These are phyloP conservation scores for Fennellomyces sp. DNA, from an alignment of 371 early-diverging fungal genomes.

Conservation along the genomic window DNA sequence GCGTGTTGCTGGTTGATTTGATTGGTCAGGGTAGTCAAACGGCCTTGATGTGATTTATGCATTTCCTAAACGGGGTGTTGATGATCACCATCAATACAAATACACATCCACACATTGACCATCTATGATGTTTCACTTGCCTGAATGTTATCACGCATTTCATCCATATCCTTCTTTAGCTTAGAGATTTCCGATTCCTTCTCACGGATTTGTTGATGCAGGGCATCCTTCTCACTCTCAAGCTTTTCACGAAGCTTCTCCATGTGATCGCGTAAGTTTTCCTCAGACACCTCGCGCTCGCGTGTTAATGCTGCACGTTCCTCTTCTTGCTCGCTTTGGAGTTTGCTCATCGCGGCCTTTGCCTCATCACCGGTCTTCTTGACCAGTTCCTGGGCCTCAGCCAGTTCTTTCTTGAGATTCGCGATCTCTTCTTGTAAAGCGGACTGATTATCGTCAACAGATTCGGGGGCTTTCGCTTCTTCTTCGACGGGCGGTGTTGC, in stretches of 20 bases:
- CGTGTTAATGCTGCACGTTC: slow-evolving; percentile 12
- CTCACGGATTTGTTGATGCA: slow-evolving; percentile 13
- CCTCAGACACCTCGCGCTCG: slow-evolving; percentile 11
- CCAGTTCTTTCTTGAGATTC: neutral
- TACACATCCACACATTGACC: too few species aligned
- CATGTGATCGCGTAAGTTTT: slow-evolving; percentile 17
- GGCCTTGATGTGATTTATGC: slow-evolving; percentile 31
- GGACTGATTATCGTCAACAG: neutral
- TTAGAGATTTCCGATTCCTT: slow-evolving; percentile 26
- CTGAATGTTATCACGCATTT: slow-evolving; percentile 24
- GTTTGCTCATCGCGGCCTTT: neutral
- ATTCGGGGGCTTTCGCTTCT: too few species aligned
- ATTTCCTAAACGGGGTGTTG: slow-evolving; percentile 26
- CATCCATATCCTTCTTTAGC: slow-evolving; percentile 25
- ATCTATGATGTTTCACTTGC: too few species aligned
- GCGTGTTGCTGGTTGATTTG: slow-evolving; percentile 27
- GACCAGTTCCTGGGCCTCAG: slow-evolving; percentile 7
- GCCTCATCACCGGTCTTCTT: slow-evolving; percentile 5
- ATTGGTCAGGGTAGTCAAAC: slow-evolving; percentile 23
- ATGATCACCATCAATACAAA: too few species aligned
- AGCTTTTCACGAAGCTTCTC: slow-evolving; percentile 28
- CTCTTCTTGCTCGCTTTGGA: slow-evolving; percentile 12
- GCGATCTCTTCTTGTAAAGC: slow-evolving; percentile 3
- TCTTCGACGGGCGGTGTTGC: too few species aligned
- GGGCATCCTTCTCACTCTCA: slow-evolving; percentile 20